Conservation (phyloP, 2,329 filamentous ascomycete species). For the Xenoacremonium recifei region DNA sequence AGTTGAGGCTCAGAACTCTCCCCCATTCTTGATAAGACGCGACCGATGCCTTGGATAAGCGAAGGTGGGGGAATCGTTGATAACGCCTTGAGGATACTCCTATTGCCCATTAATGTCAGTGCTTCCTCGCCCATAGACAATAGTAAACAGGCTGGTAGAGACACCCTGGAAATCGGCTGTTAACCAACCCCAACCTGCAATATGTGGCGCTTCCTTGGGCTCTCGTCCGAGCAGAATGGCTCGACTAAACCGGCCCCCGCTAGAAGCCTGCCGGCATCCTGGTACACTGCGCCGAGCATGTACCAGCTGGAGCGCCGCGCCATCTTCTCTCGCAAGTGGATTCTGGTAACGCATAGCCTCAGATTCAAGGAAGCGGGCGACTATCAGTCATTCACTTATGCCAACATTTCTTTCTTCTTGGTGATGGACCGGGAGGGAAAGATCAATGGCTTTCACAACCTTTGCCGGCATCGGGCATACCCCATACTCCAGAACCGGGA, state of each 20-base stretch:
- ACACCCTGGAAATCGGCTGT: too few species aligned
- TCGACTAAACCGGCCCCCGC: conserved; percentile 6
- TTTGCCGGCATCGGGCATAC: conserved; percentile 60
- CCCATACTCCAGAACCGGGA: conserved; percentile 49
- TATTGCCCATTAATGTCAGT: too few species aligned
- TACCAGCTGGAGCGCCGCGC: conserved; percentile 54
- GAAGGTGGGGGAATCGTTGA: too few species aligned
- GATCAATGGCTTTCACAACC: conserved; percentile 60
- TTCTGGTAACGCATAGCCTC: conserved; percentile 50
- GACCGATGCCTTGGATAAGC: too few species aligned
- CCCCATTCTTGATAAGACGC: too few species aligned
- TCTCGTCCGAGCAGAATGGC: conserved; percentile 5
- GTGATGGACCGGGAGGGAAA: conserved; percentile 46
- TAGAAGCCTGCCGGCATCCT: conserved; percentile 44
- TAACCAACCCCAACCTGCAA: not conserved
- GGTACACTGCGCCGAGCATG: conserved; percentile 49
- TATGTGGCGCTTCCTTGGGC: conserved; percentile 16
- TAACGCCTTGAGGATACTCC: too few species aligned
- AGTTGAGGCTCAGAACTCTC: too few species aligned
- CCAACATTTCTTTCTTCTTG: conserved; percentile 54
- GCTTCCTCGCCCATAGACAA: too few species aligned
- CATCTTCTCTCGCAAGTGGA: conserved; percentile 55
- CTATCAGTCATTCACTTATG: conserved; percentile 54
- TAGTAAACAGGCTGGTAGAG: too few species aligned
- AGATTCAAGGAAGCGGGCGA: conserved; percentile 51